Evolutionary conservation across 176 grass and related monocot species (phyloP), one percentile per base, ranked within the genome.

Genomic region (Guadua angustifolia): DNA sequence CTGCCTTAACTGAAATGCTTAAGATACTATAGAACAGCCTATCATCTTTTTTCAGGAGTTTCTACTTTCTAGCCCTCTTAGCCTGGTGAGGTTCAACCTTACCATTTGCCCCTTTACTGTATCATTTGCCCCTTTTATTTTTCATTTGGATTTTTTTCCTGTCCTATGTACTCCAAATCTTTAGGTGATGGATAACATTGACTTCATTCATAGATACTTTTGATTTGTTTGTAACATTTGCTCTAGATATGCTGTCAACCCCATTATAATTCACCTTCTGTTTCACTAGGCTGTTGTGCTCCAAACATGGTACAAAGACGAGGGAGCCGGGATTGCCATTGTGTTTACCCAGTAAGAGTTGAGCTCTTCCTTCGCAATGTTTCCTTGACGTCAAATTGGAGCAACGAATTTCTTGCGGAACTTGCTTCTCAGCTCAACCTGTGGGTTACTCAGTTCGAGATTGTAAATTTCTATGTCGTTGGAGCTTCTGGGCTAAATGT

Each of bases 401-500:
- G 82, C 81, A 91, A 86, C 3, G 83, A 92, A 85, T 96, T 99
- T 79, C 93, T 99, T 58, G 83, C 74, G 46, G 97, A 99, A 70
- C 91, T 99, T 26, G 77, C 97, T 56, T 88, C 88, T 46, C 93
- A 99, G 72, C 93, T 99, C 81, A 74, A 75, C 33, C 77, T 96
- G 69, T 47, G 50, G 42, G 94, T 86, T 74, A 56, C 35, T 66
- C 93, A 99, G 75, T 99, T 99, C 44, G 97, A 86, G 86, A 94
- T 99, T 67, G 88, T 84, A 80, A 99, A 99, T 83, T 96, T 99
- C 79, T 99, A 99, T 45, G 97, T 99, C 63, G 97, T 99, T 81
- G 97, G 97, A 78, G 86, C 91, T 73, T 95, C 91, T 90, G 97
- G 93, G 65, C 88, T 99, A 81, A 99, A 99, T 81, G 96, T 96